A percentile compares a stretch with the other conserved stretches of the same genome.
Conservation (phyloP, 176 grass and related monocot genomes). For the Oryza australiensis region DNA sequence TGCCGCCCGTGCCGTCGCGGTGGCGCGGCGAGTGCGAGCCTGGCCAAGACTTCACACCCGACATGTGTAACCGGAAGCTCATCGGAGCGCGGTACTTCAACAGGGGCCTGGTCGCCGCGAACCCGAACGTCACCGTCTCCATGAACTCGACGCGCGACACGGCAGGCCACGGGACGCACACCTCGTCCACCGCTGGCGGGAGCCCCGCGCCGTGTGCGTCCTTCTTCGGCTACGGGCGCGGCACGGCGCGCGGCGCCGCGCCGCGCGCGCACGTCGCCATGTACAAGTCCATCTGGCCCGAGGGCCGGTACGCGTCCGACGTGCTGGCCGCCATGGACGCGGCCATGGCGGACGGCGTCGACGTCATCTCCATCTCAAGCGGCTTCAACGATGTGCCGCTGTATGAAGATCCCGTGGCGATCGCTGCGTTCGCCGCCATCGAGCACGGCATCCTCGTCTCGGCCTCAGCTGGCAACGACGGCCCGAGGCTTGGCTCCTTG, state of each 20-base stretch:
- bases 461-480: constrained; percentile 41
- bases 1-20: constrained; percentile 33
- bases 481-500: not conserved
- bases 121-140: constrained; percentile 44
- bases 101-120: constrained; percentile 44
- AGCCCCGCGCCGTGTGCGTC: constrained; percentile 47
- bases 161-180: constrained; percentile 71
- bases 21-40: constrained; percentile 57
- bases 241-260: constrained; percentile 52
- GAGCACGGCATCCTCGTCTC: constrained; percentile 54
- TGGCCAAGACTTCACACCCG: constrained; percentile 39
- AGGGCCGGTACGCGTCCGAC: constrained; percentile 44
- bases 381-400: constrained; percentile 40
- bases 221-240: constrained; percentile 61
- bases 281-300: constrained; percentile 67
- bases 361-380: constrained; percentile 71
- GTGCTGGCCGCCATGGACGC: constrained; percentile 63
- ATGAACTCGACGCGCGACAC: constrained; percentile 67
- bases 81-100: constrained; percentile 74
- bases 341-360: constrained; percentile 60
- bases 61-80: constrained; percentile 75
- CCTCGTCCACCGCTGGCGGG: constrained; percentile 61
- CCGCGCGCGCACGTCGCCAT: constrained; percentile 63
- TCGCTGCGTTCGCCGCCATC: constrained; percentile 51
- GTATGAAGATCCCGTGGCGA: constrained; percentile 57